Base-by-base conservation (phyloP, 345 rosid species). In the Euphorbia pulcherrima region DNA sequence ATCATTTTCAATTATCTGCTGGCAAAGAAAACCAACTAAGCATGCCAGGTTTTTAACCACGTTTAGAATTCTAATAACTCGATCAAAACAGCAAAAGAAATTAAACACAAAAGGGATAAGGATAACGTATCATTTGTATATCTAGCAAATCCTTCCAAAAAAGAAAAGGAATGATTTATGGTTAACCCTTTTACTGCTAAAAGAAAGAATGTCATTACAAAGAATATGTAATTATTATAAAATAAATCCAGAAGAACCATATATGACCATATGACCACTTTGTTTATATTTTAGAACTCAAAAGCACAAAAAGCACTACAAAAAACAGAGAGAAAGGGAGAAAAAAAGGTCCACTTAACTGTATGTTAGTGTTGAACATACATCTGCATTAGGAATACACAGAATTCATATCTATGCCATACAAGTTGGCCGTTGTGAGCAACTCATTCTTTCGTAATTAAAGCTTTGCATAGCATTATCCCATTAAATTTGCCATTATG, bases 1-100 rank as follows among this genome's bases (percentile, higher is more conserved):
- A 55, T 89, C 97, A 74, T 91, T 86, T 77, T 80, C 83, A 71
- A 94, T 94, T 69, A 91, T 79, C 99, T 94, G 73, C 46, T 27
- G 46, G 17, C 39, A 44, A 44, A 44, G 17, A n/a, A 18, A 68
- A 61, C 5, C 3, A 69, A 62, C 46, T 13, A 59, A 52, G 71
- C 39, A 60, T 20, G 66, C 69, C 40, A 54, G 37, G 66, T 20
- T 29, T 39, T 62, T 48, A 23, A 65, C 27, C 12, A 1, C 7
- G 37, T 48, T 16, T 18, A 58, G 35, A 48, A 54, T 8, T 20
- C 56, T 37, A 65, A 55, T 24, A n/a, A 55, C n/a, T 33, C 48
- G 39, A 52, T 67, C n/a, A 11, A 61, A 47, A 14, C 11, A 35
- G 26, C 35, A 50, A 52, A 48, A 44, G 26, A 27, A 37, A 2